A percentile compares a stretch with the other conserved stretches of the same genome.
These are phyloP conservation scores for Pseudonectria buxi DNA, from an alignment of 2,329 filamentous ascomycete genomes.

Conservation along the genomic window DNA sequence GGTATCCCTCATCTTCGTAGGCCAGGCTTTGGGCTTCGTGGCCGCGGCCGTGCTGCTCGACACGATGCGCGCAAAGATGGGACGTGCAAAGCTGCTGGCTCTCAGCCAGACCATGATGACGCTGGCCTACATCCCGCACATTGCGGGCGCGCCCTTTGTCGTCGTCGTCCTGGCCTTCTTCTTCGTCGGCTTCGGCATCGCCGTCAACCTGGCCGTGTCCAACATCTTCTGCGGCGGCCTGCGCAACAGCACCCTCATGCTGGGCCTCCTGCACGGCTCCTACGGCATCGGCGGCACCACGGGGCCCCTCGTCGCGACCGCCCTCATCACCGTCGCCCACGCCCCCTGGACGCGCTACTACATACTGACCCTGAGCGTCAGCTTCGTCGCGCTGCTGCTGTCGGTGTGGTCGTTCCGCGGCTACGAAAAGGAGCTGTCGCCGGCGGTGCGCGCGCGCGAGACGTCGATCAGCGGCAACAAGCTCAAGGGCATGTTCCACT, in stretches of 20 bases:
- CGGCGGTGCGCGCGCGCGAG: constrained; percentile 29
- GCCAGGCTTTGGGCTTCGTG: constrained; percentile 72
- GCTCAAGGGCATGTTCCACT: constrained; percentile 39
- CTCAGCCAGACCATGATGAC: constrained; percentile 50
- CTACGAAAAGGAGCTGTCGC: constrained; percentile 55
- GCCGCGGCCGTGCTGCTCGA: constrained; percentile 65
- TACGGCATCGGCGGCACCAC: constrained; percentile 61
- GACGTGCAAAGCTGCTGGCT: constrained; percentile 58
- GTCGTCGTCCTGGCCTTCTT: constrained; percentile 63
- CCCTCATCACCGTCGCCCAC: constrained; percentile 54
- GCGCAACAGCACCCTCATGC: constrained; percentile 44
- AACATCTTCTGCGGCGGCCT: constrained; percentile 55
- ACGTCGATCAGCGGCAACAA: constrained; percentile 17
- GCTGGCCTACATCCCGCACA: constrained; percentile 57
- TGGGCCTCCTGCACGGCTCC: constrained; percentile 60
- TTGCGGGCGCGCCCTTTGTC: constrained; percentile 63
- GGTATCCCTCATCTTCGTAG: constrained; percentile 76
- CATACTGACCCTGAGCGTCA: constrained; percentile 54
- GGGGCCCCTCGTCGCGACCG: constrained; percentile 68
- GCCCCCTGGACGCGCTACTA: constrained; percentile 68
- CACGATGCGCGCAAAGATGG: constrained; percentile 52
- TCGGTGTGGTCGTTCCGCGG: constrained; percentile 61
- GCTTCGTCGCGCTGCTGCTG: constrained; percentile 49
- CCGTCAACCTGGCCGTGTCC: constrained; percentile 48
- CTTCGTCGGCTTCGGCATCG: constrained; percentile 54